phyloP scores from a whole-genome alignment of 495 filamentous ascomycete genomes.

The Penicillium waksmanii region DNA sequence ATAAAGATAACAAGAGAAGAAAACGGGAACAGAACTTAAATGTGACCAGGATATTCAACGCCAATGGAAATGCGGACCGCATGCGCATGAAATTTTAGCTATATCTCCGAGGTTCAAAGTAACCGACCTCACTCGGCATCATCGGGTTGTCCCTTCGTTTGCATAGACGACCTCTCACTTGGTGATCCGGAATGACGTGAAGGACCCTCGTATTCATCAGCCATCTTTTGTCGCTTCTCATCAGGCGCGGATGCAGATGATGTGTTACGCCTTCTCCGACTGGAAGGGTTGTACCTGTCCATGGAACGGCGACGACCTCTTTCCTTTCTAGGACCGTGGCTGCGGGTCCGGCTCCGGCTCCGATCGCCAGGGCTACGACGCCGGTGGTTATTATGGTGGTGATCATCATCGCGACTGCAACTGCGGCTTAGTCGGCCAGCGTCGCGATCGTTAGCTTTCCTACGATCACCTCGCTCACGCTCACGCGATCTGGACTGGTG shows the following conservation, averaged over 20 bases:
- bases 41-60: constrained; percentile 1
- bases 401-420: constrained; percentile 19
- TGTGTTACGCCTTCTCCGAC: constrained; percentile 48
- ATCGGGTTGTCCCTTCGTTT: constrained; percentile 27
- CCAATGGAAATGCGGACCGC: constrained; percentile 7
- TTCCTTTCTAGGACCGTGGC: constrained; percentile 42
- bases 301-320: constrained; percentile 56
- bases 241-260: constrained; percentile 55
- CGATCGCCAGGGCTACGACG: constrained; percentile 33
- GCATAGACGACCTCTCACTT: constrained; percentile 27
- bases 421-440: constrained; percentile 41
- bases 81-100: not conserved
- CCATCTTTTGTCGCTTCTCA: constrained; percentile 54
- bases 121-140: constrained; percentile 54
- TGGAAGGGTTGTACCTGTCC: constrained; percentile 54
- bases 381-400: constrained; percentile 5
- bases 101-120: constrained; percentile 26
- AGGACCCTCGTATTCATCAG: constrained; percentile 62
- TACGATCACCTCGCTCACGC: constrained; percentile 20
- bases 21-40: not conserved
- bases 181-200: constrained; percentile 43
- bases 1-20: too few species aligned
- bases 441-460: constrained; percentile 43
- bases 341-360: constrained; percentile 20
- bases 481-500: constrained; percentile 21